Evolutionary conservation across 2,329 filamentous ascomycete genomes (phyloP), one percentile per base, ranked within the genome.

Genomic region (Claviceps lovelessii): DNA sequence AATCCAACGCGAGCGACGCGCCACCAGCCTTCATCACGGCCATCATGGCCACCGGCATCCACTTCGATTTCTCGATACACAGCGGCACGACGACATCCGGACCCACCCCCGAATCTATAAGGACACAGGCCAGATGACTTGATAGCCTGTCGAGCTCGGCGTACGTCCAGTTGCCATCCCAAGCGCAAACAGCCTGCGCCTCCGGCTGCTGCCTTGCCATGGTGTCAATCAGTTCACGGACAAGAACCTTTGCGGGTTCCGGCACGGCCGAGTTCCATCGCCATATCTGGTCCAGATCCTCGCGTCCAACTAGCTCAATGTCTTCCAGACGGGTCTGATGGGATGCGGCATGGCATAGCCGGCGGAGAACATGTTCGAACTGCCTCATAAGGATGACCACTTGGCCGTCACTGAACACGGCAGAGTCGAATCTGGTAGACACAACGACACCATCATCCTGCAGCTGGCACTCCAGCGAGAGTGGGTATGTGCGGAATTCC

Each of bases 21-120:
- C 58, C 60, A 9, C 66, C 66, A n/a, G 62, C 58, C 55, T 65
- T 64, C 42, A 65, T 58, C 23, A 66, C 56, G 13, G 57, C 64
- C 13, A 67, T 42, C 33, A 62, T 62, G 0, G 60, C 58, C 1
- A 65, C 59, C 3, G 60, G 55, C n/a, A 60, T 60, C 60, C 59
- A 61, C 5, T 49, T 47, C 15, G 62, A 64, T 53, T 65, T 67
- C n/a, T 64, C 61, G 17, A 67, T 62, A 23, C 60, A 60, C 1
- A 66, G 55, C 5, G 63, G 62, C 23, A 66, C 58, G 7, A 64
- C 49, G 4, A 53, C 54, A 8, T 52, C 56, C 5, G 46, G 11
- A 0, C 42, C 31, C 5, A 59, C 33, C 7, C 55, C 55, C 0
- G 48, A 3, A 31, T 33, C 17, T 9, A 50, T 35, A 15, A 62